Evolutionary conservation across 257 asterid species (phyloP).

Genomic region (Solanum neorickii): DNA sequence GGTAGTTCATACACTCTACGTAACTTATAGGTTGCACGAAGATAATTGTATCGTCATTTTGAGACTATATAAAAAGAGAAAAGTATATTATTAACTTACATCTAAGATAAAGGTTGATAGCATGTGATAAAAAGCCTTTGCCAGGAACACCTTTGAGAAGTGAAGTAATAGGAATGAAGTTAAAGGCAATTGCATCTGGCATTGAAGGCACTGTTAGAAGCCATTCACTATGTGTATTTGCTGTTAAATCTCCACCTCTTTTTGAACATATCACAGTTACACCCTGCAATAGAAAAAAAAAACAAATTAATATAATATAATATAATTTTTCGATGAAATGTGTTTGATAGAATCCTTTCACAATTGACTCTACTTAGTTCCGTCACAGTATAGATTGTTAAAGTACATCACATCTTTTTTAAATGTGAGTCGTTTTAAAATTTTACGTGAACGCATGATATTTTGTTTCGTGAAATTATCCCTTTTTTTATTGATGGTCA

Average conservation of each 20-base stretch:
- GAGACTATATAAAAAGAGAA: neutral
- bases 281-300: slow-evolving; percentile 30
- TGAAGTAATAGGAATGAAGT: slow-evolving; percentile 78
- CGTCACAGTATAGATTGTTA: neutral
- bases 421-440: fast-evolving
- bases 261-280: slow-evolving; percentile 68
- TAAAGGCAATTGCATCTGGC: slow-evolving; percentile 69
- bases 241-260: slow-evolving; percentile 65
- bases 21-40: neutral
- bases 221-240: slow-evolving; percentile 67
- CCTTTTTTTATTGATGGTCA: neutral
- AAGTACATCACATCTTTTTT: neutral
- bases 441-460: neutral
- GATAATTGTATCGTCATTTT: neutral
- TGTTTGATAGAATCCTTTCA: neutral
- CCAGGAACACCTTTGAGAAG: slow-evolving; percentile 75
- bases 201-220: slow-evolving; percentile 54
- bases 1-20: neutral
- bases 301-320: no score
- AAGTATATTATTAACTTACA: slow-evolving; percentile 25
- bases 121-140: slow-evolving; percentile 82
- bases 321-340: no score
- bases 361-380: neutral
- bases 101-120: slow-evolving; percentile 85
- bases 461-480: neutral